Evolutionary conservation across 805 yeast species (phyloP).

Genomic region (Metschnikowia lachancei): DNA sequence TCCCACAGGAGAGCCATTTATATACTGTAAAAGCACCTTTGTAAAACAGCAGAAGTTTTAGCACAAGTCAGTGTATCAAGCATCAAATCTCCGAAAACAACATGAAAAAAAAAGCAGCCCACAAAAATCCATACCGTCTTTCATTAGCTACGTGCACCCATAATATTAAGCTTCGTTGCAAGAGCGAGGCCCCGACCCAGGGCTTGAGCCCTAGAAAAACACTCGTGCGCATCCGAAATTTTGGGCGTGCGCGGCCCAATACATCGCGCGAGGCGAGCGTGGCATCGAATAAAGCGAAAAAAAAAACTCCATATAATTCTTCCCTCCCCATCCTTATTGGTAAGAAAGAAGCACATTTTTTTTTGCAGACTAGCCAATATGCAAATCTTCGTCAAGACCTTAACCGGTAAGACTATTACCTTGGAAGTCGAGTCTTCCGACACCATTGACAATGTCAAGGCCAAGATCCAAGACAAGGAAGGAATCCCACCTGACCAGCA

Average conservation of each 20-base stretch:
- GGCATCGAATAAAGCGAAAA: conserved; percentile 4
- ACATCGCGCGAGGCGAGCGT: conserved; percentile 6
- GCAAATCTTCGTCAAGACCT: conserved; percentile 99
- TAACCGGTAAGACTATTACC: conserved; percentile 99
- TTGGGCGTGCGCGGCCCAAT: conserved; percentile 6
- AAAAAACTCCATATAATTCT: conserved; percentile 11
- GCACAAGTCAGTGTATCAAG: too few species aligned
- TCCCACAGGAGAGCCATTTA: too few species aligned
- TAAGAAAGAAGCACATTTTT: conserved; percentile 47
- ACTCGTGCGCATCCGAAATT: not conserved
- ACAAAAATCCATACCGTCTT: too few species aligned
- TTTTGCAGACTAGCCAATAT: conserved; percentile 47
- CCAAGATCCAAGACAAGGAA: conserved; percentile 98
- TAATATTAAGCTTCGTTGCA: too few species aligned
- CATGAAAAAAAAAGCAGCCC: too few species aligned
- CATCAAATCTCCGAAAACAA: too few species aligned
- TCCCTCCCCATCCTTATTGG: conserved; percentile 25
- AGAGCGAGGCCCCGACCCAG: not conserved
- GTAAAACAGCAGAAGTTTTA: too few species aligned
- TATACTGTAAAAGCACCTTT: too few species aligned
- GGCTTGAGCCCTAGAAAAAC: conserved; percentile 17
- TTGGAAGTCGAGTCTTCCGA: conserved; percentile 98
- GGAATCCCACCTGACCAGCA: conserved; percentile 99
- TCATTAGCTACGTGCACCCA: too few species aligned
- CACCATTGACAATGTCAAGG: conserved; percentile 97